Evolutionary conservation across 2,329 filamentous ascomycete species (phyloP).

Genomic region (Beauveria medogensis): DNA sequence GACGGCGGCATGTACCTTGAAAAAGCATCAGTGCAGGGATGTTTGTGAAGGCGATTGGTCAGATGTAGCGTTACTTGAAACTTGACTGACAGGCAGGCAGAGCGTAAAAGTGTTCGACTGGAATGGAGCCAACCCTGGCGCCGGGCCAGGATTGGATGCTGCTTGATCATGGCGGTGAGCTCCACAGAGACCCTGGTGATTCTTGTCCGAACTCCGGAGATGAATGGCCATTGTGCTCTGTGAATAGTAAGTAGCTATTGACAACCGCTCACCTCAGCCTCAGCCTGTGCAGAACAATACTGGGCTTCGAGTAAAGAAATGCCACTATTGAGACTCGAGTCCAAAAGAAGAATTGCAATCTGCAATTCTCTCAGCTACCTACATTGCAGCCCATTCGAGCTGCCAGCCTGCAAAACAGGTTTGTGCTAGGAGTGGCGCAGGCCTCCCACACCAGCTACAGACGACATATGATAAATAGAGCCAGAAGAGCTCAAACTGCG

Average conservation of each 20-base stretch:
- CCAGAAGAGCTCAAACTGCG: no score
- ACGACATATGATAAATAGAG: no score
- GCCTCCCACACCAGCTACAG: no score
- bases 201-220: background rate
- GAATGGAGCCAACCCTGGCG: background rate
- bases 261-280: background rate
- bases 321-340: background rate
- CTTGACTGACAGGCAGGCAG: background rate
- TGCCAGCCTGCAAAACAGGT: no score
- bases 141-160: background rate
- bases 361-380: no score
- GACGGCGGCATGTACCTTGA: background rate
- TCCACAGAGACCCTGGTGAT: background rate
- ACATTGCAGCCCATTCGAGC: no score
- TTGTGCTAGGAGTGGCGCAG: no score
- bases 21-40: background rate
- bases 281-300: background rate
- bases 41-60: background rate
- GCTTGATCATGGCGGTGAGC: conserved; percentile 3
- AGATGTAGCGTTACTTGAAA: background rate
- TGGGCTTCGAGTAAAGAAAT: background rate
- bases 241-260: background rate
- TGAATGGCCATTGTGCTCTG: background rate
- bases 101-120: background rate
- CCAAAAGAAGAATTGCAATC: background rate